Evolutionary conservation across 768 basidiomycete species (phyloP).

Genomic region (Chalciporus piperatus): DNA sequence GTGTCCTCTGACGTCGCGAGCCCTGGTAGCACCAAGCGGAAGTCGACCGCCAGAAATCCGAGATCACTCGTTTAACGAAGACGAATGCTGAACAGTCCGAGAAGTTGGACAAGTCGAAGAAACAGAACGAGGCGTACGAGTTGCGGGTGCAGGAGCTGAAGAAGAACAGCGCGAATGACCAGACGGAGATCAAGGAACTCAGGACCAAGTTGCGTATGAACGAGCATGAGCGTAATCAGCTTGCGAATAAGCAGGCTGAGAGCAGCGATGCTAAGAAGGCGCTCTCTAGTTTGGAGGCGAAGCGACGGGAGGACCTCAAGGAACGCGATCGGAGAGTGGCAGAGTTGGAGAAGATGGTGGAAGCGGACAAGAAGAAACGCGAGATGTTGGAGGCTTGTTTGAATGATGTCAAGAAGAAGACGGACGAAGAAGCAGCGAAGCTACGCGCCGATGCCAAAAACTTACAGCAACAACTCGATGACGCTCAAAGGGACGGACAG

Average conservation of each 20-base stretch:
- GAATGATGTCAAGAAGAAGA: slow-evolving; percentile 41
- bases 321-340: slow-evolving; percentile 52
- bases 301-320: slow-evolving; percentile 51
- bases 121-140: slow-evolving; percentile 56
- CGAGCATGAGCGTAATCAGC: slow-evolving; percentile 56
- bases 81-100: slow-evolving; percentile 48
- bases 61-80: slow-evolving; percentile 50
- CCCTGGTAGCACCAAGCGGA: not conserved
- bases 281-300: slow-evolving; percentile 47
- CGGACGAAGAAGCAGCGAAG: slow-evolving; percentile 39
- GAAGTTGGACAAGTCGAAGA: slow-evolving; percentile 59
- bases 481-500: slow-evolving; percentile 36
- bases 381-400: slow-evolving; percentile 45
- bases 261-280: slow-evolving; percentile 48
- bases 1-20: slow-evolving; percentile 1
- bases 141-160: slow-evolving; percentile 61
- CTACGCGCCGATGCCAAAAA: slow-evolving; percentile 33
- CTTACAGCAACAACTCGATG: slow-evolving; percentile 38
- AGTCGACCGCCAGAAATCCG: slow-evolving; percentile 55
- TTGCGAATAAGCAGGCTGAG: slow-evolving; percentile 52
- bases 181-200: slow-evolving; percentile 62
- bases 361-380: slow-evolving; percentile 48
- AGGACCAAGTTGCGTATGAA: slow-evolving; percentile 53
- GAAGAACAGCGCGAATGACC: slow-evolving; percentile 45
- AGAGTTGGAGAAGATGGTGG: slow-evolving; percentile 54